Evolutionary conservation across 75 land plant genomes (phyloP).

Genomic region (Pseudotsuga menziesii): DNA sequence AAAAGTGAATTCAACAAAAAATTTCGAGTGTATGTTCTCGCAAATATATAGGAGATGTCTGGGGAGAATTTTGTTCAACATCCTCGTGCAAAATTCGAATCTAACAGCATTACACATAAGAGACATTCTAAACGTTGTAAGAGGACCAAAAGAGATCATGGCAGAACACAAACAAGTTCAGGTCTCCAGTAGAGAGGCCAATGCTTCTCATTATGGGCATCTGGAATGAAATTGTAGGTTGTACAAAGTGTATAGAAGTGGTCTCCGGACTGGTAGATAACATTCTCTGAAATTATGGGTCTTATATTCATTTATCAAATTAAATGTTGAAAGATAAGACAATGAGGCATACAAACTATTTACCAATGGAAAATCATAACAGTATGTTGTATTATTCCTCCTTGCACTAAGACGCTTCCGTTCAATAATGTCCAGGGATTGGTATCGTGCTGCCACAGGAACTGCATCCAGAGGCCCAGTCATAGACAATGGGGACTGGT

Average conservation of each 20-base stretch:
- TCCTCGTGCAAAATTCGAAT: not conserved
- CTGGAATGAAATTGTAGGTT: not conserved
- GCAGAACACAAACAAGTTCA: not conserved
- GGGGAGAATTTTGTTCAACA: too few species aligned
- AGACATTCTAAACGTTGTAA: not conserved
- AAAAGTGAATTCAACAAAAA: not conserved
- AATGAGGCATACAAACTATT: constrained; percentile 11
- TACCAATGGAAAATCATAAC: constrained; percentile 99
- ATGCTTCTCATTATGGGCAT: not conserved
- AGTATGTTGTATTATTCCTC: constrained; percentile 84
- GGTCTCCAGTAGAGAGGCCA: not conserved
- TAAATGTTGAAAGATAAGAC: not conserved
- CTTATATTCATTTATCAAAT: not conserved
- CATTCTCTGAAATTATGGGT: not conserved
- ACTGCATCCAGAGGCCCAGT: constrained; percentile 73
- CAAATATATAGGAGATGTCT: too few species aligned
- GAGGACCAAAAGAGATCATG: not conserved
- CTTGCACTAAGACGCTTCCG: constrained; percentile 75
- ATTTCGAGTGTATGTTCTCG: not conserved
- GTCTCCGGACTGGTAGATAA: not conserved
- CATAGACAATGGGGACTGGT: constrained; percentile 46
- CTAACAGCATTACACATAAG: not conserved
- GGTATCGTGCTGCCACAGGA: constrained; percentile 58
- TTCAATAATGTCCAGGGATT: constrained; percentile 72
- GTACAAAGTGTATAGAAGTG: too few species aligned